A percentile compares a stretch with the other conserved stretches of the same genome.
phyloP scores from a whole-genome alignment of 371 early-diverging fungal genomes.

The Cokeromyces recurvatus region DNA sequence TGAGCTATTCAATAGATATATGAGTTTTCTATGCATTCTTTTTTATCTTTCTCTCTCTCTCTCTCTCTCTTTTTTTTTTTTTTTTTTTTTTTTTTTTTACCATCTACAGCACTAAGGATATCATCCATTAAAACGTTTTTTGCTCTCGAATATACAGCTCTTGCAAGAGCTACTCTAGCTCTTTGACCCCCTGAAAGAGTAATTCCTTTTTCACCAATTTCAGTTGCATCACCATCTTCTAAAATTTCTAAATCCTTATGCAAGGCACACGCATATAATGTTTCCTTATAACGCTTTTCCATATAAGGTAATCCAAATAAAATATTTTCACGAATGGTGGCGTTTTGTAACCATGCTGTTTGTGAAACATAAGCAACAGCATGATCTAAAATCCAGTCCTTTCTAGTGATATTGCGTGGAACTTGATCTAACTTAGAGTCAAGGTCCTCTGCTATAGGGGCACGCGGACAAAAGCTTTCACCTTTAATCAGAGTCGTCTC shows the following conservation, averaged over 20 bases:
- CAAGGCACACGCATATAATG: conserved; percentile 59
- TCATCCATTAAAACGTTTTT: conserved; percentile 78
- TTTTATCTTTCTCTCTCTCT: too few species aligned
- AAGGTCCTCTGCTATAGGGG: background rate
- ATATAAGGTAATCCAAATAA: conserved; percentile 46
- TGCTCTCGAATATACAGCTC: conserved; percentile 79
- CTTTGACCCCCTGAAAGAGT: conserved; percentile 78
- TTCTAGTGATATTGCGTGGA: background rate
- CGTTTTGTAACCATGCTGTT: conserved; percentile 84
- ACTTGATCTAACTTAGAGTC: background rate
- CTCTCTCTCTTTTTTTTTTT: too few species aligned
- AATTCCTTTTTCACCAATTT: conserved; percentile 88
- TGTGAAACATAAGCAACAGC: conserved; percentile 30
- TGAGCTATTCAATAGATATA: conserved; percentile 45
- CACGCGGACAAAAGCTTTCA: background rate
- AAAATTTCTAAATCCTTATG: conserved; percentile 49
- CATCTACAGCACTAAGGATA: conserved; percentile 75
- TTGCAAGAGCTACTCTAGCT: conserved; percentile 77
- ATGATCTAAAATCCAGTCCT: conserved; percentile 18
- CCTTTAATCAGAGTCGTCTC: conserved; percentile 9
- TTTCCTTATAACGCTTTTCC: conserved; percentile 45
- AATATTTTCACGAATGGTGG: conserved; percentile 65
- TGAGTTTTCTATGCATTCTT: background rate
- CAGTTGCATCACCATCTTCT: conserved; percentile 84
- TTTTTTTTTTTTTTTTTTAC: background rate